Percentiles rank a stretch among this genome's conserved stretches.
phyloP scores from a whole-genome alignment of 2,329 filamentous ascomycete genomes.

The Emmonsiellopsis sp. region DNA sequence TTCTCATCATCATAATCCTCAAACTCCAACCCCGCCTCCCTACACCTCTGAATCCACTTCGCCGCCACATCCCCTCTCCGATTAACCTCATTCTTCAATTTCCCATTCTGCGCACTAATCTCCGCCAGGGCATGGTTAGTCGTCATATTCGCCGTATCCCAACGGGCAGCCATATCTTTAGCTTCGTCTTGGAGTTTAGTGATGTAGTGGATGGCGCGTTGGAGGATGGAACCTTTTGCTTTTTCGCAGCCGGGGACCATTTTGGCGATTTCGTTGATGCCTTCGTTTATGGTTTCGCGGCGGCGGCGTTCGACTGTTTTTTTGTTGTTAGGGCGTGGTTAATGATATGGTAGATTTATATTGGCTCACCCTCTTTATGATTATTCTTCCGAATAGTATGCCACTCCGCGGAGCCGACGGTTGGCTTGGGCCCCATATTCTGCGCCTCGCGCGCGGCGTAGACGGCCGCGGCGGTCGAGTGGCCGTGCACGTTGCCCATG shows the following conservation, averaged over 20 bases:
- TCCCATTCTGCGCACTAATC: slow-evolving; percentile 87
- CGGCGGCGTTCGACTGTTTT: slow-evolving; percentile 80
- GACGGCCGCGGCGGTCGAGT: slow-evolving; percentile 49
- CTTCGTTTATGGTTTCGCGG: slow-evolving; percentile 96
- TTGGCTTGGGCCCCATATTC: slow-evolving; percentile 58
- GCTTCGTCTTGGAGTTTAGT: slow-evolving; percentile 58
- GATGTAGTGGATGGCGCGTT: slow-evolving; percentile 90
- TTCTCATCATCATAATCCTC: slow-evolving; percentile 40
- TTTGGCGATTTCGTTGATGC: slow-evolving; percentile 95
- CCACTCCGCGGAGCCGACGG: slow-evolving; percentile 96
- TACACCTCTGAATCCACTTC: slow-evolving; percentile 40
- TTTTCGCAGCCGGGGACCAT: slow-evolving; percentile 97
- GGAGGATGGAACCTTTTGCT: slow-evolving; percentile 95
- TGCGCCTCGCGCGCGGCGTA: slow-evolving; percentile 45
- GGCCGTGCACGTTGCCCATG: slow-evolving; percentile 28
- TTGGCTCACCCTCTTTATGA: slow-evolving; percentile 84
- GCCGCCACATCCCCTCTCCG: slow-evolving; percentile 63
- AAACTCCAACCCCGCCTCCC: slow-evolving; percentile 39
- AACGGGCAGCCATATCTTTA: slow-evolving; percentile 32
- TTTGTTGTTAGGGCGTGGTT: not conserved
- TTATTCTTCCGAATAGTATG: slow-evolving; percentile 96
- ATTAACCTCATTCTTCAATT: slow-evolving; percentile 87
- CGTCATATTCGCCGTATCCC: slow-evolving; percentile 36
- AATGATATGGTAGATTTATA: not conserved
- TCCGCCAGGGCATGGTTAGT: slow-evolving; percentile 55